Evolutionary conservation across 2,329 filamentous ascomycete genomes (phyloP).

Genomic region (Fusarium kyushuense): DNA sequence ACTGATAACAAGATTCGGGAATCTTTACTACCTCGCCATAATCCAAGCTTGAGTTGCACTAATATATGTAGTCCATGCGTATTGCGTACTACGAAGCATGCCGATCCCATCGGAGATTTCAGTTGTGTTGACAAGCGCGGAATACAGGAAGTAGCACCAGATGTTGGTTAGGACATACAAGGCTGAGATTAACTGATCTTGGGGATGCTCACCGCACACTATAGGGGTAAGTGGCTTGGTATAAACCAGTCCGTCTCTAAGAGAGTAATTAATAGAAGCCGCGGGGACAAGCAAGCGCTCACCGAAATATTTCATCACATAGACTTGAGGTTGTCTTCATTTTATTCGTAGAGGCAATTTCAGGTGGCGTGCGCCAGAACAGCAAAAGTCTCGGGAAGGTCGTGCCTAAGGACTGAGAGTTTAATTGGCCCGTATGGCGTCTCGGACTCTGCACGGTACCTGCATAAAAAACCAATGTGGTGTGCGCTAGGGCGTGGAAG

Average conservation of each 20-base stretch:
- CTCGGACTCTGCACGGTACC: constrained; percentile 51
- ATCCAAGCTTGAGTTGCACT: constrained; percentile 29
- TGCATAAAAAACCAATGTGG: constrained; percentile 45
- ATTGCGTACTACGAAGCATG: constrained; percentile 1
- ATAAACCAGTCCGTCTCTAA: neutral
- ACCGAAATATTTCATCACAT: constrained; percentile 9
- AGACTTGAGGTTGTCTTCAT: constrained; percentile 8
- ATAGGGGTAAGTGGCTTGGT: constrained; percentile 22
- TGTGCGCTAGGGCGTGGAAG: constrained; percentile 24
- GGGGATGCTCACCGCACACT: constrained; percentile 12
- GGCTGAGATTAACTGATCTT: constrained; percentile 21
- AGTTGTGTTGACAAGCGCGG: neutral
- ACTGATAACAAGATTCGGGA: constrained; percentile 8
- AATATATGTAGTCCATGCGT: constrained; percentile 2
- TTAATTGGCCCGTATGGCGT: constrained; percentile 52
- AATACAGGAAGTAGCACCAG: constrained; percentile 1
- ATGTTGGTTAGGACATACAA: constrained; percentile 11
- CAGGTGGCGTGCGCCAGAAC: constrained; percentile 39
- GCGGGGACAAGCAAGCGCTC: neutral
- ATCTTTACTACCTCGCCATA: constrained; percentile 5
- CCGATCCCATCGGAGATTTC: constrained; percentile 37
- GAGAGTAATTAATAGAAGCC: no score
- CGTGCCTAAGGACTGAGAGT: constrained; percentile 10
- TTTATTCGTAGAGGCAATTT: constrained; percentile 17
- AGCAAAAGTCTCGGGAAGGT: constrained; percentile 34